Conservation (phyloP, 805 yeast genomes). For the Ogataea paraovalis region DNA sequence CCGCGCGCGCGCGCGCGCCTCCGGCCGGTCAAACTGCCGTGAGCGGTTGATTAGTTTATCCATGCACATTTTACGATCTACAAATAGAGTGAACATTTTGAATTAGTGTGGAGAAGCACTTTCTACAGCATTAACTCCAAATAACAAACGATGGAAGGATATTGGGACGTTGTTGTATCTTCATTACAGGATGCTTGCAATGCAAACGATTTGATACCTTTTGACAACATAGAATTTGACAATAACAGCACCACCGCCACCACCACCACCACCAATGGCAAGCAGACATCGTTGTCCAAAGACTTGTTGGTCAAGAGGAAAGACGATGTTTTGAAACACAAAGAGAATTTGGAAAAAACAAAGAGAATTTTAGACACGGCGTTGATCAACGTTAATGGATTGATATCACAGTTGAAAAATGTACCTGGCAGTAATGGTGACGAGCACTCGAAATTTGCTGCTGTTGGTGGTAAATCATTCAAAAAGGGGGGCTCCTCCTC, state of each 20-base stretch:
- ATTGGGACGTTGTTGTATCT: slow-evolving; percentile 66
- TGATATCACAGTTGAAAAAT: slow-evolving; percentile 34
- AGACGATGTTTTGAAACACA: slow-evolving; percentile 46
- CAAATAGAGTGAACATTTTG: no score
- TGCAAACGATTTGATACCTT: slow-evolving; percentile 50
- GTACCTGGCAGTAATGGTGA: background rate
- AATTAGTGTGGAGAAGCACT: no score
- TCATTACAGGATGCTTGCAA: slow-evolving; percentile 67
- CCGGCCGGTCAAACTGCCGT: no score
- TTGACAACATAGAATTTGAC: slow-evolving; percentile 38
- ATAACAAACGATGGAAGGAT: slow-evolving; percentile 54
- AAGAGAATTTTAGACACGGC: slow-evolving; percentile 39
- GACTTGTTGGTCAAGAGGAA: slow-evolving; percentile 24
- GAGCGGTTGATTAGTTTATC: no score
- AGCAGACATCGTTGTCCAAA: no score
- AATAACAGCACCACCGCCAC: slow-evolving; percentile 17
- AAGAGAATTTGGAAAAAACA: slow-evolving; percentile 53
- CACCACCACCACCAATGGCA: no score
- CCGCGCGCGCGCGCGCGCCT: no score
- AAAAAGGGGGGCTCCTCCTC: background rate
- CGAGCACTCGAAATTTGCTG: background rate
- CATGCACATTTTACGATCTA: no score
- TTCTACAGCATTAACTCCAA: no score
- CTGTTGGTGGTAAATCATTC: background rate
- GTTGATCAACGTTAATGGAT: slow-evolving; percentile 41